Conservation (phyloP, 2,329 filamentous ascomycete genomes). For the Aspergillus fructus region DNA sequence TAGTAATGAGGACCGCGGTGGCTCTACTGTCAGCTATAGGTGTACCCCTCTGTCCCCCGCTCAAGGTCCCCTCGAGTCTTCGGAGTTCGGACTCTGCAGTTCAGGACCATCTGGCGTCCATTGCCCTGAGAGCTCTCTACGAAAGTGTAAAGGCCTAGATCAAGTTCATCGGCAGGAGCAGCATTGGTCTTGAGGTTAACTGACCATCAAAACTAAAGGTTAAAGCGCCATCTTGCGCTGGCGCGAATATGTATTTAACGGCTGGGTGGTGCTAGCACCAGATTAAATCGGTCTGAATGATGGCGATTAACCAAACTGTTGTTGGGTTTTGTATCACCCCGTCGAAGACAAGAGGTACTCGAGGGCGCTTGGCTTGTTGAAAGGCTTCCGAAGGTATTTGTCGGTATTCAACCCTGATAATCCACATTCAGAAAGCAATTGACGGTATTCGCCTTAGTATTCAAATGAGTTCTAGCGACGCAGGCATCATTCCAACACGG, state of each 20-base stretch:
- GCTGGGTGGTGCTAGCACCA: too few species aligned
- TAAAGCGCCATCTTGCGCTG: background rate
- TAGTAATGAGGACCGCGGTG: constrained; percentile 15
- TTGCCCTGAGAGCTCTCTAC: background rate
- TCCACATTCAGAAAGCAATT: background rate
- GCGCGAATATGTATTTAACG: too few species aligned
- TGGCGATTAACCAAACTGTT: too few species aligned
- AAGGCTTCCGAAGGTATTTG: too few species aligned
- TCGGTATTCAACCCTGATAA: background rate
- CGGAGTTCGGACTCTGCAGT: background rate
- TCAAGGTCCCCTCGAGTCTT: background rate
- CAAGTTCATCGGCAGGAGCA: background rate
- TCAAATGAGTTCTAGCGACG: background rate
- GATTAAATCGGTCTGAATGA: too few species aligned
- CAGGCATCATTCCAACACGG: background rate
- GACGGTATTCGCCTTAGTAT: background rate
- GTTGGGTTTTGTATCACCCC: too few species aligned
- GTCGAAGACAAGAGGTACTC: too few species aligned
- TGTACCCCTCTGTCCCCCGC: background rate
- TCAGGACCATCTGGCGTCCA: background rate
- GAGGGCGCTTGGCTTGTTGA: too few species aligned
- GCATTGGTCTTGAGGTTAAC: background rate
- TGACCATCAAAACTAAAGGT: background rate
- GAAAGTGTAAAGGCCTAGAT: background rate
- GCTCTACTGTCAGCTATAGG: background rate